phyloP scores from a whole-genome alignment of 306 rosid species.

The Acacia acuminata region DNA sequence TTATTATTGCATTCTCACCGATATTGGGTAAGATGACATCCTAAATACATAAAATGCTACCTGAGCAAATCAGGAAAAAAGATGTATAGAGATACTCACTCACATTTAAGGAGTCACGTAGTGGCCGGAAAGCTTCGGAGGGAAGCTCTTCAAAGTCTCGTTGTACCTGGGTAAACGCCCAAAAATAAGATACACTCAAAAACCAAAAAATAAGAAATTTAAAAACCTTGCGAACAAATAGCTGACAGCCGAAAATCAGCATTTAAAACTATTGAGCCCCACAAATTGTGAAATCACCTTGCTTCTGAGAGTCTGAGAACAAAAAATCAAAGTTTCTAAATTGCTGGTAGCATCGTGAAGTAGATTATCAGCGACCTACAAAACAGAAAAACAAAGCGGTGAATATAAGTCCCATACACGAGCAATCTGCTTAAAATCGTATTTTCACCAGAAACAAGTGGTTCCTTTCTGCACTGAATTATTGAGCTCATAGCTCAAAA shows the following conservation, averaged over 20 bases:
- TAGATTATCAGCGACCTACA: conserved; percentile 95
- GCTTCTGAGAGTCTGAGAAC: conserved; percentile 98
- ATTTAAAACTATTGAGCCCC: conserved; percentile 14
- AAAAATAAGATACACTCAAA: conserved; percentile 27
- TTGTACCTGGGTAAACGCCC: conserved; percentile 66
- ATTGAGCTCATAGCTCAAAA: neutral
- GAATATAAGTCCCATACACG: neutral
- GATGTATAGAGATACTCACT: conserved; percentile 47
- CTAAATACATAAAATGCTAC: conserved; percentile 14
- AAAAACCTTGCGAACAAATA: conserved; percentile 13
- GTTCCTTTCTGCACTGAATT: conserved; percentile 12
- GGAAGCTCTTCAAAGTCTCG: conserved; percentile 97
- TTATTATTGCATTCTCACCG: neutral
- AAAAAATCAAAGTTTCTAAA: conserved; percentile 93
- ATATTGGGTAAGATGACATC: neutral
- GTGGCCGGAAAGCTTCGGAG: conserved; percentile 86
- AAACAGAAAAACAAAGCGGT: conserved; percentile 3
- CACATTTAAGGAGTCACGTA: conserved; percentile 97
- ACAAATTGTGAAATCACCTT: conserved; percentile 53
- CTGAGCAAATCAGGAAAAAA: neutral
- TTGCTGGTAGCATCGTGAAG: conserved; percentile 96
- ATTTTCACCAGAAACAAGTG: neutral
- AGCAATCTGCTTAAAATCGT: conserved; percentile 27
- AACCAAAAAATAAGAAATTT: conserved; percentile 29
- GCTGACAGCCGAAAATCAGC: neutral